Conservation (phyloP, 1,139 yeast genomes). For the Candida neerlandica region DNA sequence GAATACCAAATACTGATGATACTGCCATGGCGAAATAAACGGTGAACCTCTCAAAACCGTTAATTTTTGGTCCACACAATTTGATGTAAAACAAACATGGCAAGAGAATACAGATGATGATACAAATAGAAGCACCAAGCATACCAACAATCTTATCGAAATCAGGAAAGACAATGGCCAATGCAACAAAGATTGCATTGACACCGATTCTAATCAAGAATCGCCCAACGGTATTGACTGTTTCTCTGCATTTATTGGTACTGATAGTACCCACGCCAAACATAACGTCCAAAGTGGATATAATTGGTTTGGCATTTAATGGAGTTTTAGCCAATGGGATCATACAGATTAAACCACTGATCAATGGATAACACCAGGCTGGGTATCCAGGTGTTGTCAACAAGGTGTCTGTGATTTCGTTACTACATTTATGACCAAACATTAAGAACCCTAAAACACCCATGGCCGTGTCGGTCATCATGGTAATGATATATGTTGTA, state of each 20-base stretch:
- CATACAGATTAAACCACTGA: conserved; percentile 74
- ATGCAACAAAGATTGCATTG: conserved; percentile 49
- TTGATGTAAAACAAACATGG: conserved; percentile 57
- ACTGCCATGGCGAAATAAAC: conserved; percentile 26
- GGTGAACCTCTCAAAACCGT: conserved; percentile 24
- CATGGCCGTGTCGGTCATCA: conserved; percentile 71
- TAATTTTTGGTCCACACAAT: conserved; percentile 31
- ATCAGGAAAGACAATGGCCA: conserved; percentile 59
- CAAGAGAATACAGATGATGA: conserved; percentile 55
- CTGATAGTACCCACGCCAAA: conserved; percentile 23
- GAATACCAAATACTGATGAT: conserved; percentile 30
- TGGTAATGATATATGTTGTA: conserved; percentile 62
- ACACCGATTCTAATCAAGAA: conserved; percentile 46
- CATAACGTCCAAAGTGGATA: conserved; percentile 57
- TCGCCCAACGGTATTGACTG: conserved; percentile 17
- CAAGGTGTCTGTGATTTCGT: conserved; percentile 82
- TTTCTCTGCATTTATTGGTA: conserved; percentile 14
- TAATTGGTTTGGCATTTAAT: conserved; percentile 82
- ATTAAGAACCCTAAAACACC: conserved; percentile 82
- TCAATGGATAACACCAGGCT: conserved; percentile 56
- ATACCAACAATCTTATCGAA: conserved; percentile 60
- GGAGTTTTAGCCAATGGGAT: conserved; percentile 91
- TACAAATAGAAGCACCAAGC: conserved; percentile 59
- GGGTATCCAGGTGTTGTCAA: conserved; percentile 77
- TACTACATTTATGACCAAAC: conserved; percentile 78